Conservation (phyloP, 208 protist genomes). For the Lotmaria passim region DNA sequence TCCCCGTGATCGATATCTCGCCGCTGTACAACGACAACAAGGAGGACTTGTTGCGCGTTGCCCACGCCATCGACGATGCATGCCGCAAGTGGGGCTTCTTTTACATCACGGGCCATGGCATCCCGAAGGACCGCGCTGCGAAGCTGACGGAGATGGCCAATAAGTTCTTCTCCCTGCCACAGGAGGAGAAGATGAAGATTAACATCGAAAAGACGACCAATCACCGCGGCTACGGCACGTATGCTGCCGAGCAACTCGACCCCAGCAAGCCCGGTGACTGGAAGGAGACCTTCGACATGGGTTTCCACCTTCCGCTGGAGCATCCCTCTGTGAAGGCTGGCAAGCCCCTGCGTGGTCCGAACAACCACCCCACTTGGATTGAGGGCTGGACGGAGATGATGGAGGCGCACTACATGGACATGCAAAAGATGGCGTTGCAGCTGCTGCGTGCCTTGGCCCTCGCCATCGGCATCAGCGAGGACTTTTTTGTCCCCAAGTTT, state of each 20-base stretch:
- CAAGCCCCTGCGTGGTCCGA: conserved; percentile 69
- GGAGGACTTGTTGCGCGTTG: conserved; percentile 42
- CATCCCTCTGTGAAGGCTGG: conserved; percentile 66
- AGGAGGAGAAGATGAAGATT: conserved; percentile 78
- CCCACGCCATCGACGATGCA: conserved; percentile 64
- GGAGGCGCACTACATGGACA: conserved; percentile 66
- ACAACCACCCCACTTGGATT: conserved; percentile 58
- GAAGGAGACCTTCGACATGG: conserved; percentile 84
- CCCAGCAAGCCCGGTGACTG: conserved; percentile 49
- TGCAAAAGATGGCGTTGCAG: conserved; percentile 51
- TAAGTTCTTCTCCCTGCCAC: conserved; percentile 60
- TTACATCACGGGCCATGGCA: conserved; percentile 77
- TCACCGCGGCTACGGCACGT: conserved; percentile 70
- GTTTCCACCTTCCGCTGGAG: conserved; percentile 50
- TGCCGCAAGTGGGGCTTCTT: conserved; percentile 87
- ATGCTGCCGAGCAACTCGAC: conserved; percentile 60
- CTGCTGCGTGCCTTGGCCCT: conserved; percentile 69
- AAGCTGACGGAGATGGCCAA: conserved; percentile 57
- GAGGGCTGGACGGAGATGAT: conserved; percentile 61
- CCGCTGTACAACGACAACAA: conserved; percentile 57
- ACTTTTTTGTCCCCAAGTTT: conserved; percentile 71
- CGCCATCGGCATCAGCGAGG: conserved; percentile 51
- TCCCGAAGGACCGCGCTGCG: conserved; percentile 45
- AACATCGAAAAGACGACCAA: conserved; percentile 57
- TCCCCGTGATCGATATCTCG: conserved; percentile 77